Conservation (phyloP, 371 early-diverging fungal species). For the Rhizopus sp. region DNA sequence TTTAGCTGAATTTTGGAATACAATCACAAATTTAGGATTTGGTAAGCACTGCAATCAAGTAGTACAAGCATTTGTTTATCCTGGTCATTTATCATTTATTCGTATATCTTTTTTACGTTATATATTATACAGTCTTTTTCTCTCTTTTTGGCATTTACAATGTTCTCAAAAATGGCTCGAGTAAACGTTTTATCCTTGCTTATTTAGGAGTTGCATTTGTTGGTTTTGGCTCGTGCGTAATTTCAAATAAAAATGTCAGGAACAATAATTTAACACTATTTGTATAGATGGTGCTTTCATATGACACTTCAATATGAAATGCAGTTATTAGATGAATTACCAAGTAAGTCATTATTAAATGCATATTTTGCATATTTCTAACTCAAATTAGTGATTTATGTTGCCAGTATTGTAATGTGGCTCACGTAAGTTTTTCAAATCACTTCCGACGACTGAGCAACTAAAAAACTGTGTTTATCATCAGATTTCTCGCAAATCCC, state of each 20-base stretch:
- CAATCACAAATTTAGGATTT: constrained; percentile 65
- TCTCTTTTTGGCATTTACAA: constrained; percentile 31
- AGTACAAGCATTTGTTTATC: too few relatives aligned
- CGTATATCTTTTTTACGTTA: too few relatives aligned
- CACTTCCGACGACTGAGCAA: too few relatives aligned
- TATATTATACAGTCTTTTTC: constrained; percentile 22
- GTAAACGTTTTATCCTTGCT: constrained; percentile 55
- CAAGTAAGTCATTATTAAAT: constrained; percentile 38
- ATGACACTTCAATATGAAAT: constrained; percentile 76
- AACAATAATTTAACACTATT: neutral
- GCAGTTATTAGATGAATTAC: constrained; percentile 78
- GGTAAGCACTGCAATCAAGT: too few relatives aligned
- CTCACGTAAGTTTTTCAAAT: constrained; percentile 52
- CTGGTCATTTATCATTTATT: too few relatives aligned
- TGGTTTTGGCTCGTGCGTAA: constrained; percentile 63
- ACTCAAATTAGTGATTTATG: constrained; percentile 52
- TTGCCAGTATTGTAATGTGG: constrained; percentile 45
- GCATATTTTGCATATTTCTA: neutral
- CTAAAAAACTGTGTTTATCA: too few relatives aligned
- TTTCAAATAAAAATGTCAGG: too few relatives aligned
- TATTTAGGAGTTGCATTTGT: constrained; percentile 65
- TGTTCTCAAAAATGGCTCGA: constrained; percentile 46
- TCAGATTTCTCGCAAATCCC: too few relatives aligned
- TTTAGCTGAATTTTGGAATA: constrained; percentile 79
- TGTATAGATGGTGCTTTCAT: constrained; percentile 71